phyloP scores from a whole-genome alignment of 202 grass and related monocot species.

The Brachypodium distachyon region DNA sequence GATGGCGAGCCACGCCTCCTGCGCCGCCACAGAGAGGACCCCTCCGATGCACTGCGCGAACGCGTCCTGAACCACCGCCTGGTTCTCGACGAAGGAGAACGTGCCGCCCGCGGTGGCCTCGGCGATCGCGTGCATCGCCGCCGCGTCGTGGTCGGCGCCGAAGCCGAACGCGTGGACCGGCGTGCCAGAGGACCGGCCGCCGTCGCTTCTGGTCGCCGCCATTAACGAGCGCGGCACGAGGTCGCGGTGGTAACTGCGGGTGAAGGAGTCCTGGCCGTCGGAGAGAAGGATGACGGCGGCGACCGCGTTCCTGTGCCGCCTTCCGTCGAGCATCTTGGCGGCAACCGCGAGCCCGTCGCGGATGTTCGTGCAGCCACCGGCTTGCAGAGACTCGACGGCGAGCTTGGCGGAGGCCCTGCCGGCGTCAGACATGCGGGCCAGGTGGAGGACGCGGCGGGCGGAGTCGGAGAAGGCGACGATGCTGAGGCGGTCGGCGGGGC shows the following conservation, averaged over 20 bases:
- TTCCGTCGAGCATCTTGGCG: conserved; percentile 46
- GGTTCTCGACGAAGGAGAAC: conserved; percentile 70
- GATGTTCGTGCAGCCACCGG: conserved; percentile 36
- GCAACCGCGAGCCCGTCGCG: conserved; percentile 42
- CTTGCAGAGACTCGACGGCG: conserved; percentile 13
- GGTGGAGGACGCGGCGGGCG: conserved; percentile 17
- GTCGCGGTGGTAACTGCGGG: background rate
- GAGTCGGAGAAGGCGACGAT: background rate
- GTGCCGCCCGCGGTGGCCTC: conserved; percentile 60
- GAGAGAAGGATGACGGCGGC: conserved; percentile 59
- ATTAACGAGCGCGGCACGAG: conserved; percentile 49
- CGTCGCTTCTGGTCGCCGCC: no score
- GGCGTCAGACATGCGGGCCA: conserved; percentile 20
- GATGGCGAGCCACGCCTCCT: conserved; percentile 35
- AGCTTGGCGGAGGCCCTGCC: background rate
- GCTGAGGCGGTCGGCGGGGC: background rate
- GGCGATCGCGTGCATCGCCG: conserved; percentile 58
- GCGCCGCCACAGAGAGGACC: conserved; percentile 55
- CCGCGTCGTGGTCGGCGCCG: conserved; percentile 55
- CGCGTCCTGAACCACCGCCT: conserved; percentile 48
- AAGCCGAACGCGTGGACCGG: conserved; percentile 69
- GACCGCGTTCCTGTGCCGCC: conserved; percentile 38
- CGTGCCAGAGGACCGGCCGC: background rate
- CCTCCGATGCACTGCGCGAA: conserved; percentile 85
- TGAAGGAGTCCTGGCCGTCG: conserved; percentile 52